phyloP scores from a whole-genome alignment of 345 rosid species.

The Trapa incisa region DNA sequence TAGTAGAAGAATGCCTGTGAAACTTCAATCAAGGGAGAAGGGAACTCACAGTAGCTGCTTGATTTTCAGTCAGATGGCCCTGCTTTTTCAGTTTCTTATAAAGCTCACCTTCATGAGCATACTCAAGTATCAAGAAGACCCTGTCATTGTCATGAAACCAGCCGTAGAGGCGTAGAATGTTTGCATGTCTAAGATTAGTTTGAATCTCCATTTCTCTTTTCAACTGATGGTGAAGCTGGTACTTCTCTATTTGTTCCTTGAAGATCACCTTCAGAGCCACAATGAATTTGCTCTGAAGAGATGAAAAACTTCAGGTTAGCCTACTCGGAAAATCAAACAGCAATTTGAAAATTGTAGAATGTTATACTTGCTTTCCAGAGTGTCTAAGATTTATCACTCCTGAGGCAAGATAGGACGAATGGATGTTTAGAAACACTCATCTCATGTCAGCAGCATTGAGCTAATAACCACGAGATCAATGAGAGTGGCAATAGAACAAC shows the following conservation, averaged over 20 bases:
- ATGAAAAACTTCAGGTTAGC: neutral
- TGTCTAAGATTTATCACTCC: neutral
- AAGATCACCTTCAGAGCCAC: constrained; percentile 82
- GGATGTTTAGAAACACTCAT: neutral
- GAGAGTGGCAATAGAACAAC: too few relatives aligned
- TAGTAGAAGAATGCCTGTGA: neutral
- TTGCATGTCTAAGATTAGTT: constrained; percentile 52
- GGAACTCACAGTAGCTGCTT: constrained; percentile 67
- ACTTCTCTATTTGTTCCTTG: constrained; percentile 84
- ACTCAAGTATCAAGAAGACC: constrained; percentile 85
- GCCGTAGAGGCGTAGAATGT: constrained; percentile 67
- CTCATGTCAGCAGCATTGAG: neutral
- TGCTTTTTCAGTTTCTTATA: constrained; percentile 49
- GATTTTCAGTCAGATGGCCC: constrained; percentile 47
- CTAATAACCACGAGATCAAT: neutral
- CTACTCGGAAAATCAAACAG: neutral
- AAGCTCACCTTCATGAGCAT: constrained; percentile 84
- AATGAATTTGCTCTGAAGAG: constrained; percentile 43
- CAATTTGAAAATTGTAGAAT: neutral
- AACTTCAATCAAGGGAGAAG: neutral
- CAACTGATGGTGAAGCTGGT: constrained; percentile 64
- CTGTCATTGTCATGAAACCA: constrained; percentile 77
- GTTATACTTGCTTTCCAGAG: neutral
- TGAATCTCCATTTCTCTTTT: constrained; percentile 93
- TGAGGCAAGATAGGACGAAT: neutral